Percentiles rank a stretch among this genome's conserved stretches.
Evolutionary conservation across 768 basidiomycete species (phyloP).

Genomic region (Sarcodon sp.): DNA sequence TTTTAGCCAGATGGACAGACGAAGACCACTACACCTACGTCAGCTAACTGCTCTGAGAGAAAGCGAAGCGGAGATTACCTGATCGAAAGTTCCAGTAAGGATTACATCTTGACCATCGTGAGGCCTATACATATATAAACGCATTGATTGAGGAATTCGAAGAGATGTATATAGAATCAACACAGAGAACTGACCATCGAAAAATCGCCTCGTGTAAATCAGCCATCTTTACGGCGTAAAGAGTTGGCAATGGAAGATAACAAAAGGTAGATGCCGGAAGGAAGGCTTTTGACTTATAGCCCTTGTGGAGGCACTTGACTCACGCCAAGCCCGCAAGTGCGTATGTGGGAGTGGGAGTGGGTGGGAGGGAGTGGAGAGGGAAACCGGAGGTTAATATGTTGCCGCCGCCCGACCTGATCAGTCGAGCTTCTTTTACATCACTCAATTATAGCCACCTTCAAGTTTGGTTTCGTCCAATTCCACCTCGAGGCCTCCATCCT

Average conservation of each 20-base stretch:
- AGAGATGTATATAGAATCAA: neutral
- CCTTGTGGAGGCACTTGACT: too few species aligned
- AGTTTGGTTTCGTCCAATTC: neutral
- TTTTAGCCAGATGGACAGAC: conserved; percentile 41
- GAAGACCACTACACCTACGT: conserved; percentile 40
- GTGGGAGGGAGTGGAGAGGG: conserved; percentile 5
- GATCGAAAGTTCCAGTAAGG: conserved; percentile 69
- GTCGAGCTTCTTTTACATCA: neutral
- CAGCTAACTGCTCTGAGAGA: conserved; percentile 4
- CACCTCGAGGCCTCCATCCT: neutral
- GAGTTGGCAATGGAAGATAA: conserved; percentile 1
- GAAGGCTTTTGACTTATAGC: neutral
- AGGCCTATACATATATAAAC: conserved; percentile 31
- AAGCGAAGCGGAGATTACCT: conserved; percentile 25
- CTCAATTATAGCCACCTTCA: neutral
- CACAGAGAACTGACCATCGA: conserved; percentile 6
- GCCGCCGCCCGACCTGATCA: too few species aligned
- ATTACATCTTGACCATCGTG: conserved; percentile 45
- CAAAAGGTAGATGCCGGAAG: neutral
- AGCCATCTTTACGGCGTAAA: conserved; percentile 7
- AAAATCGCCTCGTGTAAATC: conserved; percentile 12
- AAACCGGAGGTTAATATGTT: neutral
- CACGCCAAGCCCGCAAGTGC: neutral
- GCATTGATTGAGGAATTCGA: neutral
- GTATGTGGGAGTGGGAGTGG: neutral